Evolutionary conservation across 495 filamentous ascomycete genomes (phyloP).

Genomic region (Neurospora sp.): DNA sequence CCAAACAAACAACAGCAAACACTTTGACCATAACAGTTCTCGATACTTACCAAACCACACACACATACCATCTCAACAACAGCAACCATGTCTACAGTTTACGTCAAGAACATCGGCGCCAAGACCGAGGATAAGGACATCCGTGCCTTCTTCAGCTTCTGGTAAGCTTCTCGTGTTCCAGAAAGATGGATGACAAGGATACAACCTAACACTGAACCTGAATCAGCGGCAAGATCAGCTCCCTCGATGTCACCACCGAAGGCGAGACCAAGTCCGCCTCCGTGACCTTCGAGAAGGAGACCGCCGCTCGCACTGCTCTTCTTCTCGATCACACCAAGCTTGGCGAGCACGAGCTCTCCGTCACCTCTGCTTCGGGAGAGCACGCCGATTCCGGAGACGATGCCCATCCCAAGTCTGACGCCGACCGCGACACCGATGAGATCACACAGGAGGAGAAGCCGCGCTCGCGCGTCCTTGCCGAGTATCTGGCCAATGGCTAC

Average conservation of each 20-base stretch:
- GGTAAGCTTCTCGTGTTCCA: constrained; percentile 42
- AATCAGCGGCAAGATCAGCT: constrained; percentile 78
- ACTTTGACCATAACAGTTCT: not conserved
- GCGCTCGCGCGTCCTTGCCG: constrained; percentile 80
- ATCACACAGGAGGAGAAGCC: constrained; percentile 92
- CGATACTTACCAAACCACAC: constrained; percentile 8
- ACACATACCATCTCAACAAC: constrained; percentile 1
- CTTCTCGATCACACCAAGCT: constrained; percentile 94
- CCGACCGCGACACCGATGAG: constrained; percentile 47
- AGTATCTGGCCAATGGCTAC: constrained; percentile 94
- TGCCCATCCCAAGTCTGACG: constrained; percentile 38
- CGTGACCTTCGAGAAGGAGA: constrained; percentile 92
- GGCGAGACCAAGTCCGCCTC: constrained; percentile 64
- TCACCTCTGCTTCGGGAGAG: constrained; percentile 42
- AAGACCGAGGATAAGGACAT: constrained; percentile 82
- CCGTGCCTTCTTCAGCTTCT: constrained; percentile 97
- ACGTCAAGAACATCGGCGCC: constrained; percentile 71
- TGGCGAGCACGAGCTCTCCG: constrained; percentile 68
- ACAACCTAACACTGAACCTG: not conserved
- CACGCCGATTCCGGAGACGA: constrained; percentile 48
- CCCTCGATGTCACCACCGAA: constrained; percentile 65
- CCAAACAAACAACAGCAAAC: not conserved
- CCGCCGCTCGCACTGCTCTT: constrained; percentile 89
- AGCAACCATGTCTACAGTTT: constrained; percentile 27
- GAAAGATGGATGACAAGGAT: not conserved